Base-by-base conservation (phyloP, 768 basidiomycete genomes). In the Ephemerocybe angulata region DNA sequence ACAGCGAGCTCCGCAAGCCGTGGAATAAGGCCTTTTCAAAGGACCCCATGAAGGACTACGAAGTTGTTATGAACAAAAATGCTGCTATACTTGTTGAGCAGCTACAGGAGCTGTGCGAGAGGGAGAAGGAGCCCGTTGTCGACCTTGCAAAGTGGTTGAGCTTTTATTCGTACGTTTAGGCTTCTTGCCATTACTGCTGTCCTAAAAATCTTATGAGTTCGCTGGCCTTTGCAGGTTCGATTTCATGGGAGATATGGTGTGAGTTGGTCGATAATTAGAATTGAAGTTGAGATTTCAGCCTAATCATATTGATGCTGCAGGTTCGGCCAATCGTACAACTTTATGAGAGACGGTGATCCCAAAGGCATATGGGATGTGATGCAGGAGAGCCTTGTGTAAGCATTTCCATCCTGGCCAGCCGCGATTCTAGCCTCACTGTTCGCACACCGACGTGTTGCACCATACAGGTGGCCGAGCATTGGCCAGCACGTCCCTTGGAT, bases 21-120 rank as follows among this genome's bases (percentile, higher is more conserved):
- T 79, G 79, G 79, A 72, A 72, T 30, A 64, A 75, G 37, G 77
- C 67, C 1, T 72, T 81, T 58, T 72, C 65, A 13, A 66, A 63
- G 8, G 62, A 63, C 1, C 66, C 75, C 3, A 47, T 81, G 8
- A 71, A 69, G 50, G 73, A 74, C 33, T 78, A 79, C 52, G 66
- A 76, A 42, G 57, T 58, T 10, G 53, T 71, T 7, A 55, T 79
- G 13, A 57, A 59, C 1, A 57, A 58, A 31, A 56, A 73, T n/a
- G 64, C 64, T 12, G 56, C 53, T 4, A 65, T 74, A 28, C 64
- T 80, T 1, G 55, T 73, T 1, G 65, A 65, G 29, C 54, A 54
- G 24, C 56, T 76, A 53, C 52, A 60, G 40, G 52, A 54, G 22
- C n/a, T 56, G 47, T 27, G 55, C 56, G 24, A 22, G 10, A 59